Conservation (phyloP, 805 yeast genomes). For the Groenewaldozyma salmanticensis region DNA sequence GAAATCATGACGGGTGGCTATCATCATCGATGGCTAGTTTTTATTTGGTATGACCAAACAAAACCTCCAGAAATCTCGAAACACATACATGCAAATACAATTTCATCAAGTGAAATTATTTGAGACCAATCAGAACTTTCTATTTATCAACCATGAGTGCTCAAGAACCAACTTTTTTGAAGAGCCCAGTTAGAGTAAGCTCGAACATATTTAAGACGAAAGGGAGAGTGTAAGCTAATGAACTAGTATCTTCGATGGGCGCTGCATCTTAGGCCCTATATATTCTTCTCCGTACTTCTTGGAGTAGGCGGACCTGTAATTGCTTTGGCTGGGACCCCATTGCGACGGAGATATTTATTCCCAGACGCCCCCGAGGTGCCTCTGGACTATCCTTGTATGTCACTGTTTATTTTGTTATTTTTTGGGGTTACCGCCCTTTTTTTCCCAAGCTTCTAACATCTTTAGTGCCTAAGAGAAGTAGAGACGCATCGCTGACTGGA, state of each 20-base stretch:
- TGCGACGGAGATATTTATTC: conserved; percentile 60
- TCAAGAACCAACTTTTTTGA: neutral
- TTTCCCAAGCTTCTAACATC: conserved; percentile 2
- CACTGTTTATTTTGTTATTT: conserved; percentile 32
- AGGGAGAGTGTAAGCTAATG: conserved; percentile 2
- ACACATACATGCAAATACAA: too few species aligned
- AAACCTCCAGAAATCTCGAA: too few species aligned
- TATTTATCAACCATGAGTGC: neutral
- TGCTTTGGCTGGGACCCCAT: conserved; percentile 48
- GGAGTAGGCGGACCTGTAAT: conserved; percentile 63
- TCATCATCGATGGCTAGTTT: too few species aligned
- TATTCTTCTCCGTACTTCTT: conserved; percentile 52
- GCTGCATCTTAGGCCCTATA: conserved; percentile 68
- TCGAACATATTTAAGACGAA: neutral
- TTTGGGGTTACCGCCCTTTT: neutral
- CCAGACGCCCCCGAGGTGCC: conserved; percentile 62
- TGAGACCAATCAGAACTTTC: neutral
- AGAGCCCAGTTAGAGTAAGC: neutral
- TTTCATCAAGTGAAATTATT: too few species aligned
- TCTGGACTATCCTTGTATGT: conserved; percentile 34
- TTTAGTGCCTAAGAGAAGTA: conserved; percentile 21
- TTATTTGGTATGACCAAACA: too few species aligned
- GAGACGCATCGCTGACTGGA: conserved; percentile 23
- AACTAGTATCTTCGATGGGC: conserved; percentile 44
- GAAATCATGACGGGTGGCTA: too few species aligned